Conservation (phyloP, 768 basidiomycete genomes). For the Boletus pseudo-olivaceus region DNA sequence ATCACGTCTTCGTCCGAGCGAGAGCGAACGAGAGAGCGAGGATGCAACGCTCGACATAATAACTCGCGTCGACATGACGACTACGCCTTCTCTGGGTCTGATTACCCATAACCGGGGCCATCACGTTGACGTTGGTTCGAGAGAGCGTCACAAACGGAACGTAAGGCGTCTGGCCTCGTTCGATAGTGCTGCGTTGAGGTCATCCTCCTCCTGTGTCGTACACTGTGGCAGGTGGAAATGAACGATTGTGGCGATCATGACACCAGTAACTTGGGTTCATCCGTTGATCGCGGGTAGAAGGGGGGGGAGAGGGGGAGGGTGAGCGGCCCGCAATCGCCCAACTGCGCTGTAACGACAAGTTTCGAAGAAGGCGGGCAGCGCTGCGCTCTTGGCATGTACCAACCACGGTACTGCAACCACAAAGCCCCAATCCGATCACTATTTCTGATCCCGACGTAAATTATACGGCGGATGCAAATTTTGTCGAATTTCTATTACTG, state of each 20-base stretch:
- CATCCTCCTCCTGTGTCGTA: background rate
- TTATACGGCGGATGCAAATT: background rate
- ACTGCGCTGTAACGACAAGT: constrained; percentile 15
- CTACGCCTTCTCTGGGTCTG: background rate
- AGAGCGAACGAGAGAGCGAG: no score
- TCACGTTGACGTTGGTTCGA: background rate
- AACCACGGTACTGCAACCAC: background rate
- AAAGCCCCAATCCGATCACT: background rate
- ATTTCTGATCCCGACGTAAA: background rate
- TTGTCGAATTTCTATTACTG: constrained; percentile 5
- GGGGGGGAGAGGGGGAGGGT: constrained; percentile 3
- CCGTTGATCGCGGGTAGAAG: constrained; percentile 16
- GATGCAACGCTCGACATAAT: no score
- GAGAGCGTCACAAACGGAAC: background rate
- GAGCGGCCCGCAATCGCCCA: constrained; percentile 16
- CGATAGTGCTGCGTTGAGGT: no score
- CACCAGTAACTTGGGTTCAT: background rate
- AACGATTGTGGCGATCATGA: constrained; percentile 17
- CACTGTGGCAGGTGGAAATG: background rate
- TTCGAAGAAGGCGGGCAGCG: constrained; percentile 7
- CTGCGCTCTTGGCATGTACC: background rate
- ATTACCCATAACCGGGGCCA: no score
- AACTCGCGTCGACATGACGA: constrained; percentile 15
- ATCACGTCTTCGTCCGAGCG: background rate
- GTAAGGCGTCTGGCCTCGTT: no score